phyloP scores from a whole-genome alignment of 768 basidiomycete genomes.

The Hysterangium stoloniferum region DNA sequence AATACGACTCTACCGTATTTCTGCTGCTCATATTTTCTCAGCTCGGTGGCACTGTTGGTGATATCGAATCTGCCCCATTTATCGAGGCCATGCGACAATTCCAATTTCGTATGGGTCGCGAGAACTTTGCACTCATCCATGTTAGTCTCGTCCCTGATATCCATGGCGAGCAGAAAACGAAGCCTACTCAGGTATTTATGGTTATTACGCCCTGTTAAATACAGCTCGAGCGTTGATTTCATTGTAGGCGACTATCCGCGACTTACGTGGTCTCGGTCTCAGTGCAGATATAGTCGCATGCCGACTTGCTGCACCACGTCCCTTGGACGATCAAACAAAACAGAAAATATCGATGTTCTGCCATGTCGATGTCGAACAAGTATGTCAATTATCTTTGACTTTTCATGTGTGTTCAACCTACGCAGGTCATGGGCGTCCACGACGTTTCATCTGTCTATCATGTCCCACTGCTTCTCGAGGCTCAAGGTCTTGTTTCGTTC shows the following conservation, averaged over 20 bases:
- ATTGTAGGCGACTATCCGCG: constrained; percentile 78
- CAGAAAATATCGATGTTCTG: constrained; percentile 99
- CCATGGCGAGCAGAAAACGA: constrained; percentile 98
- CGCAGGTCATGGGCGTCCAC: constrained; percentile 83
- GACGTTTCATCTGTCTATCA: constrained; percentile 97
- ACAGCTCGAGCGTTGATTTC: background rate
- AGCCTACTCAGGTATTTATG: constrained; percentile 70
- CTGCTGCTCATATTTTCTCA: constrained; percentile 23
- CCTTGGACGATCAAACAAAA: constrained; percentile 79
- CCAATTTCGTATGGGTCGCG: constrained; percentile 94
- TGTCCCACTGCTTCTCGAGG: constrained; percentile 84
- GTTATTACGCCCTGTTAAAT: background rate
- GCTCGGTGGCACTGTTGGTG: constrained; percentile 97
- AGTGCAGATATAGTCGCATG: constrained; percentile 95
- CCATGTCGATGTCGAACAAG: constrained; percentile 78
- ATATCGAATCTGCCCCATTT: constrained; percentile 98
- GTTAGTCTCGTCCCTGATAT: constrained; percentile 98
- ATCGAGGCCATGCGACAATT: constrained; percentile 99
- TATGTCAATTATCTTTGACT: background rate
- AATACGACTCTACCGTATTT: background rate
- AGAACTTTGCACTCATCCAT: constrained; percentile 95
- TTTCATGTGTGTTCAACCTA: background rate
- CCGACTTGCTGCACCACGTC: constrained; percentile 70
- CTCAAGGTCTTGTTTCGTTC: constrained; percentile 87
- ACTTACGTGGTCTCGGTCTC: constrained; percentile 84